Evolutionary conservation across 2,329 filamentous ascomycete genomes (phyloP).

Genomic region (Stagonosporopsis cucurbitacearum): DNA sequence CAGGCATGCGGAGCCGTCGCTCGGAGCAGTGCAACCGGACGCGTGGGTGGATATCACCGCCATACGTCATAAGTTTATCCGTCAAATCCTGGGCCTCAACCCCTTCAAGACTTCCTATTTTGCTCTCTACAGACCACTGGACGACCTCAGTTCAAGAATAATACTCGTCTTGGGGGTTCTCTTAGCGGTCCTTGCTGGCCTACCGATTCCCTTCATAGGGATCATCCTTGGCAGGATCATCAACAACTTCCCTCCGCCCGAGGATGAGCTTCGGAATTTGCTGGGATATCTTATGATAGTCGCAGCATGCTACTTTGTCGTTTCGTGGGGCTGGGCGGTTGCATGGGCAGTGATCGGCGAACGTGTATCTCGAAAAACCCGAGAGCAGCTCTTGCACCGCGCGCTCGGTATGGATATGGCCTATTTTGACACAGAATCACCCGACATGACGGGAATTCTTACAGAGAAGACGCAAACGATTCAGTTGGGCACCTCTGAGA

Average conservation of each 20-base stretch:
- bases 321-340: conserved; percentile 58
- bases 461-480: conserved; percentile 56
- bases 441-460: conserved; percentile 57
- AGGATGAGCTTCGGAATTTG: conserved; percentile 51
- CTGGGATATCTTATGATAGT: conserved; percentile 54
- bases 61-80: conserved; percentile 43
- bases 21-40: conserved; percentile 45
- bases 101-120: conserved; percentile 59
- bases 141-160: conserved; percentile 48
- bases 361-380: conserved; percentile 55
- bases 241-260: conserved; percentile 57
- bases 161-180: conserved; percentile 46
- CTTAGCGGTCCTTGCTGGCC: conserved; percentile 49
- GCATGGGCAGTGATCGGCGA: conserved; percentile 60
- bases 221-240: conserved; percentile 61
- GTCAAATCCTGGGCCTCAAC: conserved; percentile 52
- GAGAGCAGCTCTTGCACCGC: conserved; percentile 55
- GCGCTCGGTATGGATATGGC: conserved; percentile 60
- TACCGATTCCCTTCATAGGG: conserved; percentile 61
- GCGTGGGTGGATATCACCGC: conserved; percentile 39
- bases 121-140: conserved; percentile 55
- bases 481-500: conserved; percentile 56
- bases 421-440: conserved; percentile 58
- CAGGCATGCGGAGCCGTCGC: conserved; percentile 43
- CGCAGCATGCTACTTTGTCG: conserved; percentile 57